Base-by-base conservation (phyloP, 441 rosid genomes). In the Viola pubescens region DNA sequence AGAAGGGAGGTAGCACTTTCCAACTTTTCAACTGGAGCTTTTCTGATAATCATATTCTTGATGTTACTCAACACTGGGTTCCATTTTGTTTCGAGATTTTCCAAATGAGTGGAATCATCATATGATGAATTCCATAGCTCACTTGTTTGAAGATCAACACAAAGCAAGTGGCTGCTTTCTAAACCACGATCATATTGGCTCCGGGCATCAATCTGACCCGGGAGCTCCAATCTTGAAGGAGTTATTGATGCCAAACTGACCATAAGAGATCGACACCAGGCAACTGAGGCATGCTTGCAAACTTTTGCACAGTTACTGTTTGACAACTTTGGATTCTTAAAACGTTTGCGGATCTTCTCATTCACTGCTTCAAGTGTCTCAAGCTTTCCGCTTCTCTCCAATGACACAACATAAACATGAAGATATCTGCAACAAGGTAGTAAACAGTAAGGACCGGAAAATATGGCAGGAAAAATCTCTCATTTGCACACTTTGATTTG, bases 251-350 rank as follows among this genome's bases (percentile, higher is more conserved):
- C 95, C 79, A 94, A 78, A 69, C 80, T 74, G 68, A 80, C 68
- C 53, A 91, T 79, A 50, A 91, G 88, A 65, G 83, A 81, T 70
- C 97, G 82, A 64, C 94, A 84, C 99, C 97, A 94, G 59, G 99
- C 89, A 66, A 85, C 68, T 54, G 99, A 91, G 65, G 96, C 96
- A 80, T 87, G 95, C 72, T 81, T 81, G 73, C 95, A 87, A 69
- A 94, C 98, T 75, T 82, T 87, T 16, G 88, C 92, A 48, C 95
- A 85, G 52, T 79, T 80, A 68, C 82, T 76, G 75, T 80, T 87
- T 41, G 92, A 88, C 74, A 91, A 66, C 80, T 91, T 91, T 4
- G 94, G 96, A 75, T 83, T 94, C 82, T 91, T 94, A 60, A 91
- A 91, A 67, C 98, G 97, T 74, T 88, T 94, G 61, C 94, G 80